phyloP scores from a whole-genome alignment of 2,329 filamentous ascomycete genomes.

The Sphaerulina musiva region DNA sequence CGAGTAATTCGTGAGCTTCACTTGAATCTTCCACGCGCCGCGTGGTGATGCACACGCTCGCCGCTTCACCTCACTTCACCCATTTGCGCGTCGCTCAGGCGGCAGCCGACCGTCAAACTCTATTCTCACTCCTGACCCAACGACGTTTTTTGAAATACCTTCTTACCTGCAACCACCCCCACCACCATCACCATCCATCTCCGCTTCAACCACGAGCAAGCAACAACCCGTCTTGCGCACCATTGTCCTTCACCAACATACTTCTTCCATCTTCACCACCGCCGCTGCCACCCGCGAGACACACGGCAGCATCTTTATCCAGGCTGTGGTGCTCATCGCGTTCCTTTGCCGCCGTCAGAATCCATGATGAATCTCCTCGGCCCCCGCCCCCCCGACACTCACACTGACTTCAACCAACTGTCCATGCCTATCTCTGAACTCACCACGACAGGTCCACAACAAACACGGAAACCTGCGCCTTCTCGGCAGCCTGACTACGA shows the following conservation, averaged over 20 bases:
- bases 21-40: slow-evolving; percentile 7
- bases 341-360: not conserved
- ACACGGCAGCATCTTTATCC: not conserved
- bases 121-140: not conserved
- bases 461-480: slow-evolving; percentile 23
- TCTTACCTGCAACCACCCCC: not conserved
- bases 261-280: not conserved
- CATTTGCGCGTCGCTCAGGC: not conserved
- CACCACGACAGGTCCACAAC: slow-evolving; percentile 27
- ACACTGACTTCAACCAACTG: slow-evolving; percentile 12
- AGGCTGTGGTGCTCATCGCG: not conserved
- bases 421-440: slow-evolving; percentile 8
- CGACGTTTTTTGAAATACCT: not conserved
- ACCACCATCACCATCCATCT: not conserved
- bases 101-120: not conserved
- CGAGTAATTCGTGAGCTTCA: slow-evolving; percentile 8
- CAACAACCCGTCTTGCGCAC: not conserved
- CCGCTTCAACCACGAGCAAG: slow-evolving; percentile 3
- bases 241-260: not conserved
- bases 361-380: not conserved
- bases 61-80: not conserved
- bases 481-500: slow-evolving; percentile 12
- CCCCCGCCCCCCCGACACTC: not conserved
- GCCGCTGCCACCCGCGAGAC: not conserved
- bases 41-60: not conserved